Evolutionary conservation across 2,329 filamentous ascomycete genomes (phyloP), one percentile per base, ranked within the genome.

Genomic region (Colletotrichum truncatum): DNA sequence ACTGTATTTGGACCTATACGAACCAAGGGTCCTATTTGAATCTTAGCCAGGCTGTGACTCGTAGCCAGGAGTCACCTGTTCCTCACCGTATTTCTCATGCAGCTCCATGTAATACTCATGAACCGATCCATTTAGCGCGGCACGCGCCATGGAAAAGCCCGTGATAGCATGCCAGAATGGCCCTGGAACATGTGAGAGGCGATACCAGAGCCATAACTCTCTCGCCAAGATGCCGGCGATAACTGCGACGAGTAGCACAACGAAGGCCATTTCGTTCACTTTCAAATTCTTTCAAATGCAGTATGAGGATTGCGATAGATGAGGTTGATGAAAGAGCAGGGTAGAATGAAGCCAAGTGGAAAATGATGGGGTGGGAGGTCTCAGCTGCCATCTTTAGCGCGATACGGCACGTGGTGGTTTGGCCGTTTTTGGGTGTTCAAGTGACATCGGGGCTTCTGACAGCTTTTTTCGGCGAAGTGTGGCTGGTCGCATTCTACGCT

Each of bases 141-240:
- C 53, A 9, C 49, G 54, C 28, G 73, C 67, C 64, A 77, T 72
- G 69, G 75, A 76, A 6, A 69, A 71, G 14, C 75, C 74, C 16
- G 75, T 76, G 41, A 77, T 66, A 0, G 70, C 69, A 7, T 73
- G 73, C 64, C 71, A 71, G 36, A 75, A 75, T 0, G 76, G 76
- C 0, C 76, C 76, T 0, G 75, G 76, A 4, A 78, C 64, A 41
- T 78, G 73, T 0, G 72, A 75, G 4, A 78, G 66, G 10, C 73
- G 73, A 39, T 73, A 70, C 74, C 76, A 77, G 0, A 32, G 41
- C 49, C 49, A 45, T 12, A 61, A 12, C 41, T 65, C 62, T 4
- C 43, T 25, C 2, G 10, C 56, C 26, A 55, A 3, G 12, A 65
- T 32, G n/a, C 53, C 56, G 18, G 34, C 48, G 21, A 49, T 14